phyloP scores from a whole-genome alignment of 192 early-diverging fungal genomes.

The Coemansia erecta region DNA sequence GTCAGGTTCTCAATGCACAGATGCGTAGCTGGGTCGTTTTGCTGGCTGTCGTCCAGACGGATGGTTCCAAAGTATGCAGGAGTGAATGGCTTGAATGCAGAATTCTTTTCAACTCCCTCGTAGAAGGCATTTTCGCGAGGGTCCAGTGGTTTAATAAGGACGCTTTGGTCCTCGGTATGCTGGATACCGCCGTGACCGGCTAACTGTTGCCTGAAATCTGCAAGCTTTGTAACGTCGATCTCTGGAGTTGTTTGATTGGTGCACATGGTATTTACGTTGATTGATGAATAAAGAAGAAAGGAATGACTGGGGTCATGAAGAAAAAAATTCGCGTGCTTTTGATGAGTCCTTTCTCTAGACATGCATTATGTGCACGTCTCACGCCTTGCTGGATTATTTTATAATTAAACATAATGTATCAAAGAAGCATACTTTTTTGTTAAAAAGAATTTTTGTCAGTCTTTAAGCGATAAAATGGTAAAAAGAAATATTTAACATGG shows the following conservation, averaged over 20 bases:
- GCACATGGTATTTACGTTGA: too few relatives aligned
- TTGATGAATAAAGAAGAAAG: too few relatives aligned
- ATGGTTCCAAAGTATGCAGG: conserved; percentile 68
- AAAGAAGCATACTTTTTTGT: too few relatives aligned
- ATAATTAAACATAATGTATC: too few relatives aligned
- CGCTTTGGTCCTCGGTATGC: conserved; percentile 58
- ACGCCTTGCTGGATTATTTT: too few relatives aligned
- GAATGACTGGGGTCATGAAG: too few relatives aligned
- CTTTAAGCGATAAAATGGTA: too few relatives aligned
- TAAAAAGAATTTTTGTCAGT: too few relatives aligned
- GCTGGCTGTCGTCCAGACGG: conserved; percentile 14
- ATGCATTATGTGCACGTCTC: too few relatives aligned
- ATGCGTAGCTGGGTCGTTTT: conserved; percentile 3
- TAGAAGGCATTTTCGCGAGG: conserved; percentile 73
- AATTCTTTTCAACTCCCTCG: conserved; percentile 51
- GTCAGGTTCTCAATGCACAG: conserved; percentile 72
- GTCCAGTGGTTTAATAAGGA: conserved; percentile 70
- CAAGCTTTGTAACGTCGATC: conserved; percentile 4
- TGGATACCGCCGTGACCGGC: conserved; percentile 77
- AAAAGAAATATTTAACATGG: too few relatives aligned
- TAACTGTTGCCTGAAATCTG: conserved; percentile 69
- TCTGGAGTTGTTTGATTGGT: not conserved
- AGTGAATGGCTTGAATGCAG: conserved; percentile 60
- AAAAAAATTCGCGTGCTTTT: too few relatives aligned
- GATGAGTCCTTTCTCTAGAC: too few relatives aligned